Evolutionary conservation across 2,329 filamentous ascomycete species (phyloP), one percentile per base, ranked within the genome.

Genomic region (Talaromyces sp.): DNA sequence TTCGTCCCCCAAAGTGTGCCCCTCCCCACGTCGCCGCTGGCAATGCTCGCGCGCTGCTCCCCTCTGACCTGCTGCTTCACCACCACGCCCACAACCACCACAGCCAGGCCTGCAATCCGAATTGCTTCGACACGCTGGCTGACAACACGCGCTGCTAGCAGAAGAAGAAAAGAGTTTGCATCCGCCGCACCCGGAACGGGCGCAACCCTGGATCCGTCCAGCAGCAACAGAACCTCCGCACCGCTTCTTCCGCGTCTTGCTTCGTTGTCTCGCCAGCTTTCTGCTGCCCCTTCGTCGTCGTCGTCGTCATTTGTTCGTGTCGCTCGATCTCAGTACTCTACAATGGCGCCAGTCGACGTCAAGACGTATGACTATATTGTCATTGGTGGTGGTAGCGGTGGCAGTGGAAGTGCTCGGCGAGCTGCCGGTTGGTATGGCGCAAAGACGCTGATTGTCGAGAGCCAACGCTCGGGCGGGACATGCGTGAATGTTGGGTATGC

Each of bases 331-430:
- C 62, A 66, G n/a, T 70, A 70, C 32, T 69, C 63, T 58, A 69
- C 62, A 58, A 81, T 81, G 79, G 74, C 79, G 61, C 79, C 80
- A 26, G 72, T 77, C 7, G 70, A 74, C 43, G 70, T 74, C 26
- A 76, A 79, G 62, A 74, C 77, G 60, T 83, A 81, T 67, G 81
- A 84, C 66, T 83, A 81, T 65, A 80, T 84, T 59, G 80, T 83
- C 60, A 77, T 83, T 65, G 81, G 81, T 60, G 81, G 81, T 65
- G 81, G 81, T 55, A 80, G 78, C 63, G 81, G 80, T 63, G 81
- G 81, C 41, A 79, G 77, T 64, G 80, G 77, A 59, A 77, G 79
- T 58, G 79, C 76, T 52, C 75, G 80, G 61, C 73, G 80, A 67
- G 80, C 79, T 14, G 74, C 79, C 19, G 80, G 81, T 19, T 81